A percentile compares a stretch with the other conserved stretches of the same genome.
phyloP scores from a whole-genome alignment of 2,329 filamentous ascomycete genomes.

The Alternaria angustiovoidea region DNA sequence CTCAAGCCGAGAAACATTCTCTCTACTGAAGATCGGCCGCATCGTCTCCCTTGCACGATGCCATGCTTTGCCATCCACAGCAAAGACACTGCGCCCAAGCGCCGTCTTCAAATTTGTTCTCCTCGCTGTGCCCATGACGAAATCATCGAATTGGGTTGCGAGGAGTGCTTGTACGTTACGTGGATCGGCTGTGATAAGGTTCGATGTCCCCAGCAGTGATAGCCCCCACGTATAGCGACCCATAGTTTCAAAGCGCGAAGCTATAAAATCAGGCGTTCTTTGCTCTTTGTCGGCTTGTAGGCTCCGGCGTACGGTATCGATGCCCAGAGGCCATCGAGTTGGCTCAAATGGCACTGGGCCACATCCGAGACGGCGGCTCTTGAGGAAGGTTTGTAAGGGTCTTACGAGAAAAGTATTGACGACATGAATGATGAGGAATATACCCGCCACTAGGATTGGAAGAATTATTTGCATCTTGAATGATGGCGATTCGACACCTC shows the following conservation, averaged over 20 bases:
- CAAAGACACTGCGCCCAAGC: conserved; percentile 16
- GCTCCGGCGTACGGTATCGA: conserved; percentile 1
- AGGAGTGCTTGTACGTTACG: conserved; percentile 14
- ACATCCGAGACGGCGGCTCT: conserved; percentile 5
- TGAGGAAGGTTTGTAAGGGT: not conserved
- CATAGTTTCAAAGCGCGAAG: conserved; percentile 5
- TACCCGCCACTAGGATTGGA: not conserved
- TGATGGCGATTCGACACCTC: not conserved
- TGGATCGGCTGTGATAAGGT: conserved; percentile 10
- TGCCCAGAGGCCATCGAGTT: conserved; percentile 3
- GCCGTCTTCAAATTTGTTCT: conserved; percentile 9
- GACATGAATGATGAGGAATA: not conserved
- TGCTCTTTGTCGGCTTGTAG: conserved; percentile 10
- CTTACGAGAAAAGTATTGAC: not conserved
- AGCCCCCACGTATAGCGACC: conserved; percentile 8
- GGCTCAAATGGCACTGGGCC: conserved; percentile 2
- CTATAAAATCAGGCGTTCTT: conserved; percentile 8
- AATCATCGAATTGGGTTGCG: conserved; percentile 12
- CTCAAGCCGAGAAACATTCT: conserved; percentile 7
- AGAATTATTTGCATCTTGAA: not conserved
- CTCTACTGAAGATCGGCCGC: conserved; percentile 12
- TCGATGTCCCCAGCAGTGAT: conserved; percentile 5
- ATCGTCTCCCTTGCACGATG: conserved; percentile 11
- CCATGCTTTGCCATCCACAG: conserved; percentile 12
- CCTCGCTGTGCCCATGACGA: conserved; percentile 10